Evolutionary conservation across 306 rosid genomes (phyloP).

Genomic region (Amphicarpaea edgeworthii): DNA sequence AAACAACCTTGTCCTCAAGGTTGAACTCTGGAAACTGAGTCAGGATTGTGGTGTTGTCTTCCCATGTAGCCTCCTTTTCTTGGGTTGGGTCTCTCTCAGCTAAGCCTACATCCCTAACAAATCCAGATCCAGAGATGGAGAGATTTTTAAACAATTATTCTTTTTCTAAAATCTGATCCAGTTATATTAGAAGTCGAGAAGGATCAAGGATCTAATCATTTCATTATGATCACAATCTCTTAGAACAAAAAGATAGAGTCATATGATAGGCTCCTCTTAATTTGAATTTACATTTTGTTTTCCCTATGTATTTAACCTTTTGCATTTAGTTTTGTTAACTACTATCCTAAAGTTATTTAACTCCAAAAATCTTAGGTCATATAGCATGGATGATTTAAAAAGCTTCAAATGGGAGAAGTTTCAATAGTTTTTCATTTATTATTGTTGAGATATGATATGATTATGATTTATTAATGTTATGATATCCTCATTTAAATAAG

Average conservation of each 20-base stretch:
- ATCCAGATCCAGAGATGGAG: not conserved
- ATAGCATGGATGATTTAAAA: not conserved
- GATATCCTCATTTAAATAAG: too few species aligned
- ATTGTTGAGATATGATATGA: too few species aligned
- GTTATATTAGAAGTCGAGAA: not conserved
- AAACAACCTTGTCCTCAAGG: too few species aligned
- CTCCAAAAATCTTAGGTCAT: conserved; percentile 2
- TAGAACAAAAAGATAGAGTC: conserved; percentile 6
- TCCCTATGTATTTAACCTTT: not conserved
- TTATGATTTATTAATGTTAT: too few species aligned
- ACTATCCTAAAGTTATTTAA: not conserved
- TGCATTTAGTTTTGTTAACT: not conserved
- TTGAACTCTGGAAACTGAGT: too few species aligned
- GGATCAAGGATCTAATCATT: conserved; percentile 5
- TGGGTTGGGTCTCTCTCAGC: not conserved
- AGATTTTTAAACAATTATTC: not conserved
- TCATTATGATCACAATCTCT: not conserved
- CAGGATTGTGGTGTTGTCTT: too few species aligned
- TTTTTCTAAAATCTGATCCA: not conserved
- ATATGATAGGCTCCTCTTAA: not conserved
- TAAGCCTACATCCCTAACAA: not conserved
- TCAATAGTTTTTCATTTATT: not conserved
- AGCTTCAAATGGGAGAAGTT: not conserved
- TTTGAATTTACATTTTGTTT: not conserved
- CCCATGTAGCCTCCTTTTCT: not conserved